Evolutionary conservation across 2,329 filamentous ascomycete genomes (phyloP).

Genomic region (Alternaria metachromatica): DNA sequence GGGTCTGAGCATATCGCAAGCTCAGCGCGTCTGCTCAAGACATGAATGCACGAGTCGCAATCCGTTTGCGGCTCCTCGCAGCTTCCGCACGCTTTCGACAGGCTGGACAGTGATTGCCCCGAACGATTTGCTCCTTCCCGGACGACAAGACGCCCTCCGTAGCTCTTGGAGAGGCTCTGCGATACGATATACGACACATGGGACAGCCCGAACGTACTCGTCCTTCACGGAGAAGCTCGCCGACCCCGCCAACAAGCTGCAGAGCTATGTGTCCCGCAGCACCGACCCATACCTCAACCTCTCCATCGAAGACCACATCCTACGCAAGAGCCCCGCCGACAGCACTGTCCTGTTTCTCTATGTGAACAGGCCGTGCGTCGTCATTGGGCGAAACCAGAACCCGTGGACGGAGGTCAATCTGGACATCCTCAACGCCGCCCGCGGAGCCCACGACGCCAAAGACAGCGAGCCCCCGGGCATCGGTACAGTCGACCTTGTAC

Average conservation of each 20-base stretch:
- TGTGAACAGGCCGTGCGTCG: conserved; percentile 82
- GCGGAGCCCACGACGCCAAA: conserved; percentile 22
- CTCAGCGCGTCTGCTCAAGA: not conserved
- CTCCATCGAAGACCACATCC: conserved; percentile 88
- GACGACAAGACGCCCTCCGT: not conserved
- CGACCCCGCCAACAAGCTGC: conserved; percentile 46
- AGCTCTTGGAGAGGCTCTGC: not conserved
- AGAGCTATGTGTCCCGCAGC: conserved; percentile 60
- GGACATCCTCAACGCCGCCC: conserved; percentile 60
- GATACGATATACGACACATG: not conserved
- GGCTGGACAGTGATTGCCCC: not conserved
- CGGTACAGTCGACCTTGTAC: conserved; percentile 68
- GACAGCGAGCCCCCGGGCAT: conserved; percentile 49
- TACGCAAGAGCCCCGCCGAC: conserved; percentile 73
- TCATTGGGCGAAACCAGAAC: conserved; percentile 97
- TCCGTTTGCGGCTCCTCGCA: not conserved
- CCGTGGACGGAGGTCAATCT: conserved; percentile 93
- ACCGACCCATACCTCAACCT: conserved; percentile 86
- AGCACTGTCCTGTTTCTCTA: conserved; percentile 87
- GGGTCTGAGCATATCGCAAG: conserved; percentile 2
- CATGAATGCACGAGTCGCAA: not conserved
- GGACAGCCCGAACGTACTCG: conserved; percentile 14
- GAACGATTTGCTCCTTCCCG: not conserved
- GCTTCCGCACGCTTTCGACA: not conserved
- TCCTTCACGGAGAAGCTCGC: conserved; percentile 41